Evolutionary conservation across 345 rosid genomes (phyloP).

Genomic region (Pistacia integerrima): DNA sequence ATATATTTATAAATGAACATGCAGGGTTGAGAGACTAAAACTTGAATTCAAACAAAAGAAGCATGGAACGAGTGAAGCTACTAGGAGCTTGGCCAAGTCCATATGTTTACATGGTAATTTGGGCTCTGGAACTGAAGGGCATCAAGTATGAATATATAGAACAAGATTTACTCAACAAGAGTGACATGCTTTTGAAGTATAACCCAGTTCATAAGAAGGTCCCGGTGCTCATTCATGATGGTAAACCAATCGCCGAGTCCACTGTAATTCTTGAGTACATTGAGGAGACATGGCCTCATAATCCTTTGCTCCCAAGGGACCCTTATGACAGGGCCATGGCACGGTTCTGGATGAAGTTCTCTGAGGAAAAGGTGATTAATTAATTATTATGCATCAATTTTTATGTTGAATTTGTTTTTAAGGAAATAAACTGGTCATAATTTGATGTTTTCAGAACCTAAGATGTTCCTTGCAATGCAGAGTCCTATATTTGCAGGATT

Average conservation of each 20-base stretch:
- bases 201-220: conserved; percentile 29
- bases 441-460: too few relatives aligned
- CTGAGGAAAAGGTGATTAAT: conserved; percentile 15
- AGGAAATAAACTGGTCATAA: too few relatives aligned
- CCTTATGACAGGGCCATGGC: conserved; percentile 23
- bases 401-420: too few relatives aligned
- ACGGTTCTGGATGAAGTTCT: conserved; percentile 25
- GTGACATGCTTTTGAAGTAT: conserved; percentile 14
- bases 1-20: too few relatives aligned
- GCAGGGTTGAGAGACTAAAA: too few relatives aligned
- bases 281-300: conserved; percentile 16
- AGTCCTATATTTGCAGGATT: too few relatives aligned
- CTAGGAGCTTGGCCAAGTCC: conserved; percentile 29
- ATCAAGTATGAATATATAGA: conserved; percentile 24
- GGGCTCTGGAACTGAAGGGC: conserved; percentile 26
- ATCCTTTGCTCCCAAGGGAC: conserved; percentile 22
- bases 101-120: conserved; percentile 23
- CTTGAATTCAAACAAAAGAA: too few relatives aligned
- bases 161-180: conserved; percentile 18
- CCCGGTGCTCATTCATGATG: background rate
- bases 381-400: too few relatives aligned
- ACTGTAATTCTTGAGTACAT: conserved; percentile 9
- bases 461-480: too few relatives aligned
- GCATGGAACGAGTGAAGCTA: conserved; percentile 26
- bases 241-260: conserved; percentile 4